Evolutionary conservation across 768 basidiomycete species (phyloP), one percentile per base, ranked within the genome.

Genomic region (Amanita brunnescens): DNA sequence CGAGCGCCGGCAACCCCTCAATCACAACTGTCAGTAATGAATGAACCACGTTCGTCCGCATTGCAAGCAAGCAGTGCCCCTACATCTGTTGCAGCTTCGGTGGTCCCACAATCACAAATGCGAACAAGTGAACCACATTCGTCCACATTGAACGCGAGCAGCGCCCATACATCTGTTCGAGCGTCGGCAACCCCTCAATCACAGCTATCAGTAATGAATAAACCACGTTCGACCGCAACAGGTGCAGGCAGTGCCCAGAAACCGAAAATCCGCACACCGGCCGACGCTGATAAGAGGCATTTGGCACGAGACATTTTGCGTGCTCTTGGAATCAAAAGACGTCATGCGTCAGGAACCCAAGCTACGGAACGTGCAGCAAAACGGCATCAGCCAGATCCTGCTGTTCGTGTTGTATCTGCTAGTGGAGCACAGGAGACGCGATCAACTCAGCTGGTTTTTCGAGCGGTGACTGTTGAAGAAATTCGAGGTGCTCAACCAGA

Each of bases 231-330:
- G 16, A 16, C 16, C 14, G 4, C 18, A n/a, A 12, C 30, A 1
- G 26, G 6, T 32, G 5, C 7, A 26, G 14, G 3, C 4, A 23
- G 16, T 6, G 1, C 7, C 10, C 45, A 21, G 21, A 13, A 9
- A 7, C 20, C 20, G 40, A 23, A 6, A 41, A n/a, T 29, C n/a
- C 50, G 50, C 26, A 24, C 20, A n/a, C 50, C 50, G 14, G 50
- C 40, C 2, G 41, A 51, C 21, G 41, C 41, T 12, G 42, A 51
- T 44, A 51, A 33, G 18, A 73, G 64, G 41, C 70, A 68, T 38
- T 68, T 85, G 23, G 82, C 83, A 2, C 72, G 67, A 39, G 80
- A 83, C 61, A 67, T 85, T 40, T 55, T 85, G 18, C 71, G 70
- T 39, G 77, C 80, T 6, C 68, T 85, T 3, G 74, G 75, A 14